Conservation (phyloP, 345 rosid species). For the Hibiscus trionum region DNA sequence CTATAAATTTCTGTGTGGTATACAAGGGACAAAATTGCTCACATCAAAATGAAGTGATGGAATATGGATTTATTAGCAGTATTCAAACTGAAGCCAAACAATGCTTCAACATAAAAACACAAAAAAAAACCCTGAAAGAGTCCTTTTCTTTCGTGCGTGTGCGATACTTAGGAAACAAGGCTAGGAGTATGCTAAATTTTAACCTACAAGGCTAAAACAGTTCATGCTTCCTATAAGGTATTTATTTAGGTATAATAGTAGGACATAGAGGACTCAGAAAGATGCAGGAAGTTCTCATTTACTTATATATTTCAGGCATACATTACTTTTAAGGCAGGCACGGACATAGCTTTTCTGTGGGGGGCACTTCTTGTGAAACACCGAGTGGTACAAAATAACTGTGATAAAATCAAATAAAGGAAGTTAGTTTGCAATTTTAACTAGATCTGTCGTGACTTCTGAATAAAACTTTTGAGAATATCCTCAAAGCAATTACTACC, state of each 20-base stretch:
- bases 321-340: constrained; percentile 97
- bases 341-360: constrained; percentile 72
- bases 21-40: neutral
- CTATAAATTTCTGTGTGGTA: neutral
- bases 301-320: constrained; percentile 45
- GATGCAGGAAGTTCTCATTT: constrained; percentile 1
- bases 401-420: constrained; percentile 23
- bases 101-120: neutral
- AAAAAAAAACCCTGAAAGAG: neutral
- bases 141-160: no score
- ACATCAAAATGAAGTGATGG: neutral
- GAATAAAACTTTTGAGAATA: constrained; percentile 9
- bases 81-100: neutral
- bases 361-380: constrained; percentile 84
- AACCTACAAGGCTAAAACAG: neutral
- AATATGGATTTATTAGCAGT: neutral
- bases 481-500: constrained; percentile 35
- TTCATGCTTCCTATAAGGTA: neutral
- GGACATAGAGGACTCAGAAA: neutral
- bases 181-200: neutral
- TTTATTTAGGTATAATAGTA: neutral
- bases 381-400: constrained; percentile 93
- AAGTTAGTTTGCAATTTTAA: constrained; percentile 16
- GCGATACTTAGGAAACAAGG: neutral
- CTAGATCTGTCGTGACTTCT: neutral